Evolutionary conservation across 2,329 filamentous ascomycete genomes (phyloP), one percentile per base, ranked within the genome.

Genomic region (Cryoendolithus antarcticus): DNA sequence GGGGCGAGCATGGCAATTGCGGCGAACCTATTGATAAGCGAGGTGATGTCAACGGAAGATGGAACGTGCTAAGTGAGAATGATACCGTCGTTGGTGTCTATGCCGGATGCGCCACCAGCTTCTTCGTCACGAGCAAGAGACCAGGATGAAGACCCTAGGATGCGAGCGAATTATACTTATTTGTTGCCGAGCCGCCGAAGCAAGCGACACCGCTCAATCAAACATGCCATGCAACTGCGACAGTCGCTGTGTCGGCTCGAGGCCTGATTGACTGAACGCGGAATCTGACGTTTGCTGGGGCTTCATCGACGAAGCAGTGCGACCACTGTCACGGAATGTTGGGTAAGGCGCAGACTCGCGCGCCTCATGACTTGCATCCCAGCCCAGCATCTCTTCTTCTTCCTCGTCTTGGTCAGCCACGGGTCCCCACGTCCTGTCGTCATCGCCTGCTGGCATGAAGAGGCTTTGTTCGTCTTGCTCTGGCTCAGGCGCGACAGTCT

Each of bases 1-100:
- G 91, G 91, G 88, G 86, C 2, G 89, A 96, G 62, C 91, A 98
- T 62, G 91, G 91, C 1, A 98, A 98, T 58, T 98, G 91, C 58
- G 91, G 91, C 3, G 74, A 76, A 29, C 66, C 72, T 32, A 66
- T 64, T 9, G 74, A 77, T 44, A 64, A 70, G 11, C 65, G 71
- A 44, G 77, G 75, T 36, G 75, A 83, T 59, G 77, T 86, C 34
- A 80, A 79, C 46, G 80, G 73, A 6, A 69, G 68, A 43, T 84
- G 73, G 68, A 86, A 80, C 54, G 63, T 74, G 42, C 73, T 93
- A 53, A 70, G 71, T 13, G 56, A 67, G 4, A 64, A 61, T 7
- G 67, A 64, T 40, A 62, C 63, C 11, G 74, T 86, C 40, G 62
- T 69, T 46, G 64, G 63, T 36, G 69, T 94, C 36, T 84, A 80